Evolutionary conservation across 2,329 filamentous ascomycete genomes (phyloP), one percentile per base, ranked within the genome.

Genomic region (Diaporthe batatas): DNA sequence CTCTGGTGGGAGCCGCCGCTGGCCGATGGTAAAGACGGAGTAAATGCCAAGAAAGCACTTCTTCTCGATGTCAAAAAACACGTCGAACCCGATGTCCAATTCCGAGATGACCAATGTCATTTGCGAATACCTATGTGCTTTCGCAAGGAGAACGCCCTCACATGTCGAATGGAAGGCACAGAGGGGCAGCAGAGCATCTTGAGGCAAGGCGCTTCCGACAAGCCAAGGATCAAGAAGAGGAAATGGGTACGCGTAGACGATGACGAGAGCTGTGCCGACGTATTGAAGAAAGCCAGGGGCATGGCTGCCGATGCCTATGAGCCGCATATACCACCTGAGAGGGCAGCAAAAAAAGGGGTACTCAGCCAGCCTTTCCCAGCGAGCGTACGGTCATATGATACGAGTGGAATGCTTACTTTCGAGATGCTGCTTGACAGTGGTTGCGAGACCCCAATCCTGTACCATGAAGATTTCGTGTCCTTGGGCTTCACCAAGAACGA

Each of bases 1-100:
- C 79, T 86, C 16, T 87, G 84, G 84, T 84, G 83, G 69, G 85
- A 87, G 72, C 81, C 82, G 4, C 84, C 85, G 0, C 77, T 86
- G 58, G 73, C 32, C 64, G 59, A 21, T 21, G 76, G 36, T 2
- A 75, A 65, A 1, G 68, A 75, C 3, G 53, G 59, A 7, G 71
- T 75, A 23, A 51, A 80, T 10, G 82, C 79, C 25, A 82, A 80
- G 68, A 82, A 80, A 59, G 79, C 79, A 23, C 59, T 79, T 18
- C 79, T 79, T 34, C 77, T 83, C 8, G 59, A 55, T 12, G 25
- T 72, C 34, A 42, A 21, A 8, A 59, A 68, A 21, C 25, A 42
- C 8, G 36, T 71, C 77, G 25, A 73, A 58, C 51, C 57, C 32
- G 44, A 49, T 42, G 23, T n/a, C 0, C 72, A 73, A 3, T 79